phyloP scores from a whole-genome alignment of 441 rosid genomes.

The Euphorbia corollata region DNA sequence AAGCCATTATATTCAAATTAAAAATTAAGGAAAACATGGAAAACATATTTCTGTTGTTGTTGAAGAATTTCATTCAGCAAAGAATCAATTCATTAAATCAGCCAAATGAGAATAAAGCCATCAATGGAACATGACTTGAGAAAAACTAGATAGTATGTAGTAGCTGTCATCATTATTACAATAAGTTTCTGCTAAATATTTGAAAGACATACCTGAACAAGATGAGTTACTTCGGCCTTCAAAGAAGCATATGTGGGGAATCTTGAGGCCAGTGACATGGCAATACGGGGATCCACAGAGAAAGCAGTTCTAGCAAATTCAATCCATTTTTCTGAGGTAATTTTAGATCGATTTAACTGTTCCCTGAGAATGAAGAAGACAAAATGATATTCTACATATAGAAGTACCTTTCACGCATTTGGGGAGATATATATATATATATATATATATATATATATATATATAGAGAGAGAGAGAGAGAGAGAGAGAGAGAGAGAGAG shows the following conservation, averaged over 20 bases:
- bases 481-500: too few species aligned
- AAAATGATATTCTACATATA: conserved; percentile 7
- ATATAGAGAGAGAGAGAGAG: not conserved
- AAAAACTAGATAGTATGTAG: not conserved
- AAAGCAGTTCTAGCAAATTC: conserved; percentile 85
- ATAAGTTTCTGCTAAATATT: not conserved
- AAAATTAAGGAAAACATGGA: not conserved
- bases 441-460: too few species aligned
- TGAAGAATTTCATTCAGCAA: not conserved
- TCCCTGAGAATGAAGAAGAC: conserved; percentile 52
- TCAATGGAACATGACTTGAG: not conserved
- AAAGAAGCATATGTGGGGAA: conserved; percentile 67
- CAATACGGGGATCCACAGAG: conserved; percentile 83
- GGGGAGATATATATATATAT: too few species aligned
- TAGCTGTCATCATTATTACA: not conserved
- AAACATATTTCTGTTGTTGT: not conserved
- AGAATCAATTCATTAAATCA: not conserved
- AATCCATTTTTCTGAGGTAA: conserved; percentile 78
- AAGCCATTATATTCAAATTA: not conserved
- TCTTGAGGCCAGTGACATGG: conserved; percentile 71
- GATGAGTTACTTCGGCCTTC: conserved; percentile 76
- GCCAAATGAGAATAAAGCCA: not conserved
- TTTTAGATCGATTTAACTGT: conserved; percentile 47
- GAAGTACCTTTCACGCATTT: not conserved
- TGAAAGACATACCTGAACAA: conserved; percentile 67